Evolutionary conservation across 1,284 basidiomycete species (phyloP).

Genomic region (Pseudomicrostroma phylloplanum): DNA sequence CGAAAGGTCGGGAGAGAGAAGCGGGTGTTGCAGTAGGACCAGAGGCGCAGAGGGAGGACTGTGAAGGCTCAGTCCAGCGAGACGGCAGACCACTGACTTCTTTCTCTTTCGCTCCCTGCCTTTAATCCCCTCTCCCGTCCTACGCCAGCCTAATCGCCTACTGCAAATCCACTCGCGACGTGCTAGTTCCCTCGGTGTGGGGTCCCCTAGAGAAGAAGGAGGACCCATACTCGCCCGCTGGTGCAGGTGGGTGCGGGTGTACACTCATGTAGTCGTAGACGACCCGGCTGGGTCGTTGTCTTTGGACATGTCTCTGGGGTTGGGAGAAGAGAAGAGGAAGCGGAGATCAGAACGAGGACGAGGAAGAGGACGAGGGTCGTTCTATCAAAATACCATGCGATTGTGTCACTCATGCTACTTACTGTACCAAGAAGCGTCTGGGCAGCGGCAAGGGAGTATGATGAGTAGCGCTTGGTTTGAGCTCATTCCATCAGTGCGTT

Average conservation of each 20-base stretch:
- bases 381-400: too few species aligned
- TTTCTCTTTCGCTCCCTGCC: not conserved
- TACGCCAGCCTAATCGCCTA: conserved; percentile 71
- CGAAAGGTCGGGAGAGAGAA: too few species aligned
- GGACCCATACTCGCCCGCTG: conserved; percentile 75
- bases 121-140: not conserved
- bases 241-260: conserved; percentile 54
- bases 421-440: too few species aligned
- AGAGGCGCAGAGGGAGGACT: not conserved
- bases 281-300: too few species aligned
- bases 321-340: too few species aligned
- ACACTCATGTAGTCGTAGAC: conserved; percentile 35
- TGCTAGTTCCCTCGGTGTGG: conserved; percentile 84
- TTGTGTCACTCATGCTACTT: too few species aligned
- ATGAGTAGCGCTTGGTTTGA: too few species aligned
- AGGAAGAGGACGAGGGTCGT: too few species aligned
- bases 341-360: too few species aligned
- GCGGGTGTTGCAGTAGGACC: not conserved
- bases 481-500: too few species aligned
- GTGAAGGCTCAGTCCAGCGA: not conserved
- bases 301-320: too few species aligned
- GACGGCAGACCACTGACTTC: conserved; percentile 14
- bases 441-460: too few species aligned
- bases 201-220: conserved; percentile 80
- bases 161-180: conserved; percentile 82